A percentile compares a stretch with the other conserved stretches of the same genome.
Conservation (phyloP, 2,329 filamentous ascomycete genomes). For the Botrytis medusae region DNA sequence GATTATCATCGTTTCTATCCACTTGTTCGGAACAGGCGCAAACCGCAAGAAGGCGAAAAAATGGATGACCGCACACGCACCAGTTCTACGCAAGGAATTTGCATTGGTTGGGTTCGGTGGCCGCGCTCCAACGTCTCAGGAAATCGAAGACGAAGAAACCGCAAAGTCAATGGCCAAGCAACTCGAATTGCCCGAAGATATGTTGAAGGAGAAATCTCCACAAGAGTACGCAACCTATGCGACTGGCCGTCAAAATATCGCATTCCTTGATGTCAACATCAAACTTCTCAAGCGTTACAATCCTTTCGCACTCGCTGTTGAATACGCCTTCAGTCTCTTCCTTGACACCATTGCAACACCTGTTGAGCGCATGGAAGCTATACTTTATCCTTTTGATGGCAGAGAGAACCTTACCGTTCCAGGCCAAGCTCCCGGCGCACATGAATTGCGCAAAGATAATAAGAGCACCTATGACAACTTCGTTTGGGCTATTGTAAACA, state of each 20-base stretch:
- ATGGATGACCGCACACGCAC: constrained; percentile 76
- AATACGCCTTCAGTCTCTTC: constrained; percentile 71
- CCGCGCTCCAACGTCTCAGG: constrained; percentile 47
- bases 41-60: constrained; percentile 78
- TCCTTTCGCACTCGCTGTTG: constrained; percentile 50
- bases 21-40: constrained; percentile 75
- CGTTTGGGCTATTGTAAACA: constrained; percentile 94
- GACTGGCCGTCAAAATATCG: constrained; percentile 87
- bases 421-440: constrained; percentile 56
- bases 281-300: constrained; percentile 38
- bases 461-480: constrained; percentile 82
- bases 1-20: constrained; percentile 70
- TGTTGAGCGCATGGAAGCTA: constrained; percentile 71
- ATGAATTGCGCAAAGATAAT: constrained; percentile 54
- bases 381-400: constrained; percentile 87
- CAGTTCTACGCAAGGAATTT: constrained; percentile 76
- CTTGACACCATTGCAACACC: constrained; percentile 73
- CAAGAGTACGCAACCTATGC: constrained; percentile 87
- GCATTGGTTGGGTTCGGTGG: constrained; percentile 79
- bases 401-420: constrained; percentile 80
- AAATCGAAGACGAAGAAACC: constrained; percentile 46
- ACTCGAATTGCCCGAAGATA: constrained; percentile 48
- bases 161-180: constrained; percentile 43
- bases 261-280: constrained; percentile 75
- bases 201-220: constrained; percentile 83